Conservation (phyloP, 768 basidiomycete genomes). For the Amanita thiersii region DNA sequence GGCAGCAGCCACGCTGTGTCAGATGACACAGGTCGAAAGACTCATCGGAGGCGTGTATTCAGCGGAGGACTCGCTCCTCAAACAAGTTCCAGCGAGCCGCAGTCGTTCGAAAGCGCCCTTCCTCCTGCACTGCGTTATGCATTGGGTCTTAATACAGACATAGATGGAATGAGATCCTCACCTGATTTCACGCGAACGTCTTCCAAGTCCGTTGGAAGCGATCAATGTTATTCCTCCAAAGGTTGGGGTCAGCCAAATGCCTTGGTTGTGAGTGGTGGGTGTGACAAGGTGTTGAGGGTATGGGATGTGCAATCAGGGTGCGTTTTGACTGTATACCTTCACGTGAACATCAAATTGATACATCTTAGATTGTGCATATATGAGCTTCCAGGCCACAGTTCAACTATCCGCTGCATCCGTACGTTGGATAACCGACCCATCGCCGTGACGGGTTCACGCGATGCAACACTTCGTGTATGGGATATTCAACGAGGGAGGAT, state of each 20-base stretch:
- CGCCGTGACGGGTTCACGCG: conserved; percentile 86
- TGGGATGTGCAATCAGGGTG: conserved; percentile 89
- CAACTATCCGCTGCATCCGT: conserved; percentile 87
- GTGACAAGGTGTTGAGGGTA: conserved; percentile 85
- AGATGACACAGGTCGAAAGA: neutral
- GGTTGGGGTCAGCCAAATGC: conserved; percentile 88
- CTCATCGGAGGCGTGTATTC: conserved; percentile 4
- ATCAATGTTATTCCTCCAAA: conserved; percentile 56
- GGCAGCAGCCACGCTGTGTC: conserved; percentile 36
- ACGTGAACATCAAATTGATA: neutral
- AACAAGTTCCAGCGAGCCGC: conserved; percentile 1
- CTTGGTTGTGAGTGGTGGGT: conserved; percentile 86
- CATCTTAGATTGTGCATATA: conserved; percentile 57
- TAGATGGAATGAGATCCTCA: neutral
- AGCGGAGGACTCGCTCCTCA: conserved; percentile 3
- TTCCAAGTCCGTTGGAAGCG: conserved; percentile 23
- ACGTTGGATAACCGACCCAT: conserved; percentile 82
- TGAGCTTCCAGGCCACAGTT: conserved; percentile 74
- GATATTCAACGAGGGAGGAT: conserved; percentile 76
- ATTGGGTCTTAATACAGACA: conserved; percentile 29
- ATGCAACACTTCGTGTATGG: conserved; percentile 85
- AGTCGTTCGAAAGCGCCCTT: conserved; percentile 18
- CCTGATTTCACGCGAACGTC: neutral
- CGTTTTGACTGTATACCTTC: conserved; percentile 15
- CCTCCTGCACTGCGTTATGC: conserved; percentile 37